Evolutionary conservation across 495 filamentous ascomycete genomes (phyloP), one percentile per base, ranked within the genome.

Genomic region (Paragyromitra xinjiangensis): DNA sequence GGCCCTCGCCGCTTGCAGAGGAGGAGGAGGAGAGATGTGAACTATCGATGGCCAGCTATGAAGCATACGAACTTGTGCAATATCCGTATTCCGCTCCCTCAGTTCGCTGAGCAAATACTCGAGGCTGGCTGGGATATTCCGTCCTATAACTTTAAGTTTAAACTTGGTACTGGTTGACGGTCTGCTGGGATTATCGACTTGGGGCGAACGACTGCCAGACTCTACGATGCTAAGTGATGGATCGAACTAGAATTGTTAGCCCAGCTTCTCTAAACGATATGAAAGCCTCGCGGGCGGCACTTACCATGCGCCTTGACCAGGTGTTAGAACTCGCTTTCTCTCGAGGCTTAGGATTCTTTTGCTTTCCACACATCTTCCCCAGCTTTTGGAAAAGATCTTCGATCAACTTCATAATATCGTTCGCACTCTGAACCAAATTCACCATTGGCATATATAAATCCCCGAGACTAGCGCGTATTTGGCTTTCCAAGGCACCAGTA

Each of bases 381-480:
- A 64, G 61, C n/a, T 44, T 24, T 6, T 44, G 39, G 11, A 64
- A 45, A 64, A 48, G 6, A 6, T 26, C 12, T 24, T 44, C 45
- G 34, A 64, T 45, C 39, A 1, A 40, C 5, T 48, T 39, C 7
- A 48, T 14, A 22, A 29, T 45, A 12, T 64, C 61, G n/a, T 64
- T 40, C n/a, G 19, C 39, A 24, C 61, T 29, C 11, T 45, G 16
- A 4, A 64, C 45, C 19, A 29, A 64, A 44, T 64, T 26, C 14
- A 64, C 5, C 16, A 64, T n/a, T 40, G 40, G 61, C 22, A 11
- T 40, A 45, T 44, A 48, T 11, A 64, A 16, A 22, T 64, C n/a
- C n/a, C 61, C 61, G n/a, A 64, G 55, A 19, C 24, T 29, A 14
- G 55, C 55, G 14, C 24, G 55, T 58, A 58, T 58, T 29, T 34